Percentiles rank a stretch among this genome's conserved stretches.
These are phyloP conservation scores for Eucalyptus shirleyi DNA, from an alignment of 345 rosid species.

Conservation along the genomic window DNA sequence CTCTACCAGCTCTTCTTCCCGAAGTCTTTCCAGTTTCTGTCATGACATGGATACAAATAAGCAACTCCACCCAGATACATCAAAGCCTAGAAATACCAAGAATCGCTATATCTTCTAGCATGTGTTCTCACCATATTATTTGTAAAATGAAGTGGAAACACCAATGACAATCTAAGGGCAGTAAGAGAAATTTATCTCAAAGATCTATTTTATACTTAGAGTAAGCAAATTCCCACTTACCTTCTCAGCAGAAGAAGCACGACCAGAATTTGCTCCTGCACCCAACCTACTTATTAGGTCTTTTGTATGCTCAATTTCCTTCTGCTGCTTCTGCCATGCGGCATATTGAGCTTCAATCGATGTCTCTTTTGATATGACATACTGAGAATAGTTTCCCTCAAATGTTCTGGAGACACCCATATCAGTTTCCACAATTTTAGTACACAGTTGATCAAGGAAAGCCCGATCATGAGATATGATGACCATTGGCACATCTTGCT, in stretches of 20 bases:
- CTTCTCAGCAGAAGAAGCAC: constrained; percentile 97
- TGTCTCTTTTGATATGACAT: constrained; percentile 53
- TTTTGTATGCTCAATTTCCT: constrained; percentile 73
- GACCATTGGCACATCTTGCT: constrained; percentile 97
- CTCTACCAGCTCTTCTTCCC: constrained; percentile 74
- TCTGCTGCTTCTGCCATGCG: constrained; percentile 91
- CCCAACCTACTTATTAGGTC: constrained; percentile 69
- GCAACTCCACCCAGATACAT: background rate
- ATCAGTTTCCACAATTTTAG: constrained; percentile 94
- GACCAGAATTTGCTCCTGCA: constrained; percentile 83
- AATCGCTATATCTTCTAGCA: background rate
- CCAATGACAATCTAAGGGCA: background rate
- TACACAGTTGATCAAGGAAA: constrained; percentile 89
- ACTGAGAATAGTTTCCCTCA: constrained; percentile 86
- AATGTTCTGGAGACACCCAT: constrained; percentile 87
- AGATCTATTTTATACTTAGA: background rate
- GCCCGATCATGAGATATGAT: constrained; percentile 96
- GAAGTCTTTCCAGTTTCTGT: constrained; percentile 83
- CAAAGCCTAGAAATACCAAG: background rate
- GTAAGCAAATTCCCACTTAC: constrained; percentile 6
- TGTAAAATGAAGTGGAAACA: background rate
- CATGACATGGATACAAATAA: background rate
- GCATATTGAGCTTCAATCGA: constrained; percentile 70
- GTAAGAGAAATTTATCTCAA: background rate
- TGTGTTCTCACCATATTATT: background rate